A percentile compares a stretch with the other conserved stretches of the same genome.
Evolutionary conservation across 2,329 filamentous ascomycete genomes (phyloP).

Genomic region (Macrophomina pseudophaseolina): DNA sequence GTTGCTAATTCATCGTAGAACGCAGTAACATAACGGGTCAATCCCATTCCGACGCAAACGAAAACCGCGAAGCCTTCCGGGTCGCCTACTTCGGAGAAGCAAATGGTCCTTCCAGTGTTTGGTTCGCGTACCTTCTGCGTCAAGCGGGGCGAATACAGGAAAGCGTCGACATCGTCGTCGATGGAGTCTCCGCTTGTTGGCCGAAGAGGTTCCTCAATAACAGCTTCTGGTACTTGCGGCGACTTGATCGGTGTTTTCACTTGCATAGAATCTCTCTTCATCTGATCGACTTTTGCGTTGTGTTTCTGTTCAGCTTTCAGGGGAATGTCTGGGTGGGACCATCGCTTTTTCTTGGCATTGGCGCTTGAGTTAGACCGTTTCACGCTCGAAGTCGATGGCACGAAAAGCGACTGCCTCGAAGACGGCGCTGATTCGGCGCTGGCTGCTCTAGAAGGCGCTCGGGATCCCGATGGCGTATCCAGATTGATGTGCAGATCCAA

Average conservation of each 20-base stretch:
- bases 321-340: slow-evolving; percentile 49
- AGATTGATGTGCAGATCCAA: slow-evolving; percentile 22
- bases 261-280: slow-evolving; percentile 25
- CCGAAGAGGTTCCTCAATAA: slow-evolving; percentile 66
- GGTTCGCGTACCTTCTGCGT: slow-evolving; percentile 89
- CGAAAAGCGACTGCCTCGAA: slow-evolving; percentile 29
- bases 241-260: slow-evolving; percentile 41
- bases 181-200: slow-evolving; percentile 83
- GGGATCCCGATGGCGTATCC: slow-evolving; percentile 10
- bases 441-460: slow-evolving; percentile 24
- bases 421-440: slow-evolving; percentile 28
- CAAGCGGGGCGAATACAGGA: slow-evolving; percentile 79
- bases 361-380: slow-evolving; percentile 38
- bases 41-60: slow-evolving; percentile 95
- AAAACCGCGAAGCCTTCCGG: slow-evolving; percentile 90
- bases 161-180: slow-evolving; percentile 84
- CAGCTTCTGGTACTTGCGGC: slow-evolving; percentile 47
- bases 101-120: slow-evolving; percentile 84
- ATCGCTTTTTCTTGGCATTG: slow-evolving; percentile 42
- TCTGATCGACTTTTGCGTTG: slow-evolving; percentile 32
- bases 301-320: slow-evolving; percentile 43
- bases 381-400: slow-evolving; percentile 33
- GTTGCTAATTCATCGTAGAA: slow-evolving; percentile 96
- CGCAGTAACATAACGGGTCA: slow-evolving; percentile 93
- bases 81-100: slow-evolving; percentile 96